Base-by-base conservation (phyloP, 257 asterid species). In the Mitragyna speciosa region DNA sequence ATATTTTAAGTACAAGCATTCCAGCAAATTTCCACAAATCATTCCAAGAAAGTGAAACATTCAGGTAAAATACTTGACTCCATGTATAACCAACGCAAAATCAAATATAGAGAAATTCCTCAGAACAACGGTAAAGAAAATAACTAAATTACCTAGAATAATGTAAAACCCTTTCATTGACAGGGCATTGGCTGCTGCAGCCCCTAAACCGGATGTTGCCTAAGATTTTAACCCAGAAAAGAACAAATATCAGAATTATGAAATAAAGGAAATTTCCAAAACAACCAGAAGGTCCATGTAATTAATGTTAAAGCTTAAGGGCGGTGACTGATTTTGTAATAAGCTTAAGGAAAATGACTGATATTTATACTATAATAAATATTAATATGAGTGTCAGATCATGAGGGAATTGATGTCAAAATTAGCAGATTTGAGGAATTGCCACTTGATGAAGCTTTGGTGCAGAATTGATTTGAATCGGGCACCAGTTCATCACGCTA, bases 201-300 rank as follows among this genome's bases (percentile, higher is more conserved):
- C 98, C 75, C 98, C 99, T 85, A 95, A 88, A 73, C 99, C 98
- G 79, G 97, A 93, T 14, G 99, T 89, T 59, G 97, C 97, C 98
- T 93, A 89, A 79, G 83, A 84, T 47, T 59, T 76, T 47, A 33
- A 75, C 67, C 83, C 70, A 59, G 28, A 67, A 76, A 79, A 73
- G 49, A 54, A 69, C 58, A 26, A 39, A 47, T 28, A 70, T 48
- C 58, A 75, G 43, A 73, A 61, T 36, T 22, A 39, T 33, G 58
- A 3, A 59, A 31, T 16, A 47, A 43, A 20, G 56, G 47, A 75
- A 48, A 77, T 47, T 52, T 52, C 26, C 41, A 33, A 67, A 78
- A 22, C 41, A 63, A 63, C 17, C 41, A 10, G 71, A 66, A 47
- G 26, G 12, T 73, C 10, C 43, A 71, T 63, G 31, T 26, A n/a